Conservation (phyloP, 495 filamentous ascomycete genomes). For the Neurospora pannonica region DNA sequence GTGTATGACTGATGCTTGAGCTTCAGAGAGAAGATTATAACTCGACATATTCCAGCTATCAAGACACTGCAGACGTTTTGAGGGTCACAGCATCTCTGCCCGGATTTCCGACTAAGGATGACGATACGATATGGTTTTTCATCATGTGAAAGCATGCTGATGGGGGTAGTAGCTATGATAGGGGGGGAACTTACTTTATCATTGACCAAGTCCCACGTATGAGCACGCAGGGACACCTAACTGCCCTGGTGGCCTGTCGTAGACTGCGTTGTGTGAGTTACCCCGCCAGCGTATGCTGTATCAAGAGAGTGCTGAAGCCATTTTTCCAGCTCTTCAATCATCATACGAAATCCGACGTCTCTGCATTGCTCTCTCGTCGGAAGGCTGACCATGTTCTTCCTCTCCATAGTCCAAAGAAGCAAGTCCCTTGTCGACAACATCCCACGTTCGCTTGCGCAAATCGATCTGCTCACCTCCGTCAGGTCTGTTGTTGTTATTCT, state of each 20-base stretch:
- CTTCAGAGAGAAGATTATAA: constrained; percentile 58
- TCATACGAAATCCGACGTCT: constrained; percentile 41
- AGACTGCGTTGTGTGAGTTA: background rate
- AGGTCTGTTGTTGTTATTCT: constrained; percentile 26
- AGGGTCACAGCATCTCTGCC: constrained; percentile 15
- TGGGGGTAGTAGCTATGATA: background rate
- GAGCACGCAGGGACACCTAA: background rate
- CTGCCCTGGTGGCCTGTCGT: background rate
- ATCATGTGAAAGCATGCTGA: constrained; percentile 33
- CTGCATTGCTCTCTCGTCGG: constrained; percentile 21
- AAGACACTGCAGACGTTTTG: constrained; percentile 15
- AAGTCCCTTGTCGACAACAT: constrained; percentile 43
- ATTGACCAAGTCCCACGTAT: background rate
- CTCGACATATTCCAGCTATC: constrained; percentile 38
- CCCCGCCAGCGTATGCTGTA: background rate
- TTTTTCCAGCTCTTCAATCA: constrained; percentile 22
- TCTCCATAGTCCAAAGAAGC: constrained; percentile 45
- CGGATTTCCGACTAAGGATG: constrained; percentile 56
- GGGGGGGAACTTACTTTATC: constrained; percentile 2
- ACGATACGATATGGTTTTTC: constrained; percentile 51
- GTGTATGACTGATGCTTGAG: background rate
- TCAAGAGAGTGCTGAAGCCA: background rate
- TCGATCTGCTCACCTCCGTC: constrained; percentile 40
- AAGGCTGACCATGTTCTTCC: constrained; percentile 13
- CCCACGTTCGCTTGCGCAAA: constrained; percentile 50